Base-by-base conservation (phyloP, 148 eudicot genomes). In the Fagopyrum esculentum region DNA sequence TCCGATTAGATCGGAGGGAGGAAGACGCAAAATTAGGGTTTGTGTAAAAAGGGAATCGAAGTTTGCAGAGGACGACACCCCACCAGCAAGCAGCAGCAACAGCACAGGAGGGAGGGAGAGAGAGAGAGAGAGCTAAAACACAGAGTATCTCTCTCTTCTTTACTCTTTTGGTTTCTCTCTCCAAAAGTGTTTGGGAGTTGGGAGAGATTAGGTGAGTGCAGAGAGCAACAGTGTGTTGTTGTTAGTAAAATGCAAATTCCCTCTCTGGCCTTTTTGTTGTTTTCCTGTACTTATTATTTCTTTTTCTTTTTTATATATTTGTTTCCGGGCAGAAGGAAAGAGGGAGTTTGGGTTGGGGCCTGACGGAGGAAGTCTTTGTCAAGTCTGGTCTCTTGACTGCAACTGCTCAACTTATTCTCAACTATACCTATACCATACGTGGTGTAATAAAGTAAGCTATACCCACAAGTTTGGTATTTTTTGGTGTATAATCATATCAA, bases 211-310 rank as follows among this genome's bases (percentile, higher is more conserved):
- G 71, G 71, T 66, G 71, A 66, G 30, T 66, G 46, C 17, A 66
- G 17, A 10, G 11, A 10, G 11, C 52, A 49, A 12, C 15, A 30
- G 44, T 9, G 15, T 9, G 43, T 66, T 40, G 71, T 6, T 35
- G 71, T 15, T 35, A 40, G 71, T 66, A 66, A 66, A 66, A 13
- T 66, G 47, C 46, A 4, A 43, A 13, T 66, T 49, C 9, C 19
- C 71, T 40, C 71, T 66, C 71, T 66, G 71, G 71, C 71, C 45
- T 66, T 66, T 66, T 66, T 66, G 71, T 66, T 66, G 46, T 66
- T 66, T 66, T 66, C 15, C 46, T 40, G 17, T 15, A 43, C 30
- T 43, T 40, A 30, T 29, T 63, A 30, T 11, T 30, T 12, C 40
- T 5, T 35, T 63, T 40, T 6, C 2, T 17, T 6, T 57, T 57